These are phyloP conservation scores for Limonium bicolor DNA, from an alignment of 148 eudicot genomes.

Conservation along the genomic window DNA sequence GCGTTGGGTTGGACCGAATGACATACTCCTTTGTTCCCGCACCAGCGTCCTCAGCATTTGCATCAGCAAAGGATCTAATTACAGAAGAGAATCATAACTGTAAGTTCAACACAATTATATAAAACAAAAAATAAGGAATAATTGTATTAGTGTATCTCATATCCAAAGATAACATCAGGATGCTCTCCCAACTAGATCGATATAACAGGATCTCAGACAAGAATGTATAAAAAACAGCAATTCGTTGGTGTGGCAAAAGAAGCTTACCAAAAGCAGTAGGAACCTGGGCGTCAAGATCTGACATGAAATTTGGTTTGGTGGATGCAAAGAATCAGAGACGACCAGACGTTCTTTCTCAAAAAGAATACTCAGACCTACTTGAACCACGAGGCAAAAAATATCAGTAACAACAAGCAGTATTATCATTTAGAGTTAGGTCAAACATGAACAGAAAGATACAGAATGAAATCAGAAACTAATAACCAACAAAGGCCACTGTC, in stretches of 20 bases:
- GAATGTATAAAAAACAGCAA: neutral
- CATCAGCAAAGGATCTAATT: conserved; percentile 86
- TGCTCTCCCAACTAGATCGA: neutral
- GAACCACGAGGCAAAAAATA: neutral
- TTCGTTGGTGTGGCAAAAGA: neutral
- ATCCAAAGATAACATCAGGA: neutral
- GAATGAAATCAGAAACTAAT: neutral
- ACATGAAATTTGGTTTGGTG: conserved; percentile 38
- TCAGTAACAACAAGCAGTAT: neutral
- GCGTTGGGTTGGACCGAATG: conserved; percentile 65
- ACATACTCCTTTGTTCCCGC: conserved; percentile 83
- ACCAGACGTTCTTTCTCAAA: conserved; percentile 9
- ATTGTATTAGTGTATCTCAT: neutral
- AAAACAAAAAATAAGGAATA: neutral
- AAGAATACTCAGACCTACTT: conserved; percentile 33
- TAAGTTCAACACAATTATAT: neutral
- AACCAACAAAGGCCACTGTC: no score
- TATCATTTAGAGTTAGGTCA: neutral
- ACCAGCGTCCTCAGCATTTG: conserved; percentile 86
- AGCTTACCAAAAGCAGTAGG: conserved; percentile 52
- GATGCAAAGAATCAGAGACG: conserved; percentile 1
- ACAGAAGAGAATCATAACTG: neutral
- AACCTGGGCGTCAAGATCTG: conserved; percentile 46
- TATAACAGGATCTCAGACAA: neutral
- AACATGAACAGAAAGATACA: neutral